Conservation (phyloP, 192 early-diverging fungal genomes). For the Chytriomyces sp. region DNA sequence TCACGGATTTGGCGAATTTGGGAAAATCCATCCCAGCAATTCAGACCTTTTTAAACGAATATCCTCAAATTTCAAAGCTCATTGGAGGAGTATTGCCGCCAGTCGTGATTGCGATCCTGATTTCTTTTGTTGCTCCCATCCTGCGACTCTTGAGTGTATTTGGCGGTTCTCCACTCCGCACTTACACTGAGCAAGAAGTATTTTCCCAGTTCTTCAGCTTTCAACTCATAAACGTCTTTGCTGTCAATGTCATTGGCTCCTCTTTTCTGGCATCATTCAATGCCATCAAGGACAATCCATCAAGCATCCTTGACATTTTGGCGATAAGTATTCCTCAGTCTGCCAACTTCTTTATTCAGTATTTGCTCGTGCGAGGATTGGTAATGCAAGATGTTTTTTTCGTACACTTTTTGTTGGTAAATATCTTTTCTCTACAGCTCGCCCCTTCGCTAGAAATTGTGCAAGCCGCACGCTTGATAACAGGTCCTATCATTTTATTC, state of each 20-base stretch:
- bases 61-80: conserved; percentile 52
- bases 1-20: conserved; percentile 61
- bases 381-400: not conserved
- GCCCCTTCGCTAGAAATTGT: conserved; percentile 70
- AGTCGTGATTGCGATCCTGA: conserved; percentile 68
- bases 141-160: conserved; percentile 64
- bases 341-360: conserved; percentile 84
- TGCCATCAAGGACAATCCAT: conserved; percentile 60
- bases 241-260: conserved; percentile 75
- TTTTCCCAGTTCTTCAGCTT: conserved; percentile 70
- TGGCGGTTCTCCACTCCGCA: conserved; percentile 63
- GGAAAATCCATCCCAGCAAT: conserved; percentile 60
- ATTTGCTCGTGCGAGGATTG: conserved; percentile 75
- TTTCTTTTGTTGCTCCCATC: conserved; percentile 70
- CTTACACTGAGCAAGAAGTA: conserved; percentile 66
- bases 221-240: conserved; percentile 77
- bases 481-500: conserved; percentile 59
- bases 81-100: conserved; percentile 83
- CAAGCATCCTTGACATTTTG: conserved; percentile 51
- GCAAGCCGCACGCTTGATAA: conserved; percentile 69
- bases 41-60: conserved; percentile 42
- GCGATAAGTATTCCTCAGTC: conserved; percentile 72
- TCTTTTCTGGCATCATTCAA: conserved; percentile 63
- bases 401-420: too few species aligned
- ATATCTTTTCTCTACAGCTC: conserved; percentile 27